Conservation (phyloP, 345 rosid species). For the Reutealis trisperma region DNA sequence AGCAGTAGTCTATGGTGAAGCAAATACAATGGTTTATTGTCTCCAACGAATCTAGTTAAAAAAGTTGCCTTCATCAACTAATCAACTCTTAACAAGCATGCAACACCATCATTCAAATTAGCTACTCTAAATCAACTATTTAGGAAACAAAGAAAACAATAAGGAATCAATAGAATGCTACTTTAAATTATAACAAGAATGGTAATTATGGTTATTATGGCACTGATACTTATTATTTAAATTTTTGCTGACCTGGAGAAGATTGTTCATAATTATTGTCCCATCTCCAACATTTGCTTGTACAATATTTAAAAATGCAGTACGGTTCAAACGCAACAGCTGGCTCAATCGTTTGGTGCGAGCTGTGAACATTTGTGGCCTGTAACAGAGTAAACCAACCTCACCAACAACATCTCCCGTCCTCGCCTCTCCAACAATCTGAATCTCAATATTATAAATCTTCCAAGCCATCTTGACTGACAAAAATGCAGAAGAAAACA, state of each 20-base stretch:
- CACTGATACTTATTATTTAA: background rate
- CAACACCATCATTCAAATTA: background rate
- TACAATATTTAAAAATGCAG: constrained; percentile 63
- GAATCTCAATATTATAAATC: constrained; percentile 9
- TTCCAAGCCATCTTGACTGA: background rate
- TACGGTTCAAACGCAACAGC: constrained; percentile 84
- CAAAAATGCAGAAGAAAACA: constrained; percentile 7
- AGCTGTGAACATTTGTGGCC: constrained; percentile 83
- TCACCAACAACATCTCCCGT: constrained; percentile 81
- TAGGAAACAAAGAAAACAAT: background rate
- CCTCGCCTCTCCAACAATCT: constrained; percentile 68
- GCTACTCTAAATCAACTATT: too few relatives aligned
- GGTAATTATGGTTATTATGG: background rate
- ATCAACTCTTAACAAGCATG: background rate
- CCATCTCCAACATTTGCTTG: constrained; percentile 93
- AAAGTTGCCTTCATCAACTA: background rate
- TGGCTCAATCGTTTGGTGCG: constrained; percentile 82
- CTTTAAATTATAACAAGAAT: background rate
- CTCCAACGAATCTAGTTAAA: background rate
- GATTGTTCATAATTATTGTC: constrained; percentile 80
- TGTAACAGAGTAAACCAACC: constrained; percentile 81
- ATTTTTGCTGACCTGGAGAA: constrained; percentile 63
- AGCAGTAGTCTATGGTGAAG: background rate
- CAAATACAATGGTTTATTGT: background rate
- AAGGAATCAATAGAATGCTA: background rate